Base-by-base conservation (phyloP, 192 early-diverging fungal species). In the Umbelopsis vinacea region DNA sequence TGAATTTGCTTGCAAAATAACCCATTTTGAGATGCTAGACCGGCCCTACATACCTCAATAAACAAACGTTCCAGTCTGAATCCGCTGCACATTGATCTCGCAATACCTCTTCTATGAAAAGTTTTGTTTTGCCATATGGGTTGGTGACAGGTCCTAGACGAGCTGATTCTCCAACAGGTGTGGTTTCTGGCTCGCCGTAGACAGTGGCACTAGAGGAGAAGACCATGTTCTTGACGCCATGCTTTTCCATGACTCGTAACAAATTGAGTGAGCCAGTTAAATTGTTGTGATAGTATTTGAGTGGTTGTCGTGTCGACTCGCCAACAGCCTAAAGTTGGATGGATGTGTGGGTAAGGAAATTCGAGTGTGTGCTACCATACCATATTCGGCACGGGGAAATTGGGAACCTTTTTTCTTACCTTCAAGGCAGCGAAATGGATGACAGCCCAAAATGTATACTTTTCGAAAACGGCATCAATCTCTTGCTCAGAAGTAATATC, bases 101-200 rank as follows among this genome's bases (percentile, higher is more conserved):
- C 69, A 98, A 84, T 35, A 95, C 89, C 77, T 86, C 87, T 76
- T 98, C 97, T 67, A 93, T 90, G 77, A 89, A 94, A n/a, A 97
- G 83, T 71, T 98, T 98, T n/a, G 97, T 97, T 63, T 94, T 89
- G 35, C 97, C 97, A 72, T 98, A 98, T 21, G 96, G 93, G 80
- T 95, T 97, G 72, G 85, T 90, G 35, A 95, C 90, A 5, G 95
- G 93, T 9, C 86, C 79, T 23, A 88, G 86, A 23, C 76, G 76
- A 57, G 90, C 90, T 15, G 89, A 88, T 48, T 93, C 91, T 47
- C 88, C 76, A 63, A 96, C 90, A 22, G 92, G 93, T 29, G 86
- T 86, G 14, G 57, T 73, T 33, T 94, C 89, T 52, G 94, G 89
- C 40, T 89, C 82, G 40, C 93, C 93, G 83, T 95, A 98, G 17